These are phyloP conservation scores for Aspergillus novofumigatus DNA, from an alignment of 2,329 filamentous ascomycete genomes.

Conservation along the genomic window DNA sequence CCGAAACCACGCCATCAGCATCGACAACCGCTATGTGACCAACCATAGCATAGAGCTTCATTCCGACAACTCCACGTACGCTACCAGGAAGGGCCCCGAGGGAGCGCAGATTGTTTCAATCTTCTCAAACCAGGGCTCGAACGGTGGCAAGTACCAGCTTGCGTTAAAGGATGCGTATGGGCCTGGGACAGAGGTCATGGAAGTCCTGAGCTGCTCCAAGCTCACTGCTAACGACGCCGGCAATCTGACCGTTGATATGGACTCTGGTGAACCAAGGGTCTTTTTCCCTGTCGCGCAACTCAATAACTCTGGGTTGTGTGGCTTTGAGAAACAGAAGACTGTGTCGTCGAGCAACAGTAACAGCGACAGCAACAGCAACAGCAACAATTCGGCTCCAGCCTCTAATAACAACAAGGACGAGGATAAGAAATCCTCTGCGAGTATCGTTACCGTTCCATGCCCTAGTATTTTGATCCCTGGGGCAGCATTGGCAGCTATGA, in stretches of 20 bases:
- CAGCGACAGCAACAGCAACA: background rate
- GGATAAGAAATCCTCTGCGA: background rate
- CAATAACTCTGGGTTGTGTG: slow-evolving; percentile 25
- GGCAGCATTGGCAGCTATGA: background rate
- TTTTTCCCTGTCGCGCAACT: slow-evolving; percentile 23
- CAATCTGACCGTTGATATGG: slow-evolving; percentile 20
- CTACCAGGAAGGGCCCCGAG: slow-evolving; percentile 42
- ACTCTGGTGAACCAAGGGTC: slow-evolving; percentile 24
- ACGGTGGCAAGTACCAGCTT: slow-evolving; percentile 23
- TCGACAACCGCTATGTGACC: slow-evolving; percentile 34
- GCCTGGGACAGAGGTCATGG: slow-evolving; percentile 19
- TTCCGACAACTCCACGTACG: slow-evolving; percentile 37
- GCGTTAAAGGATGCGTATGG: slow-evolving; percentile 23
- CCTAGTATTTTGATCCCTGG: background rate
- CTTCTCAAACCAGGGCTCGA: slow-evolving; percentile 39
- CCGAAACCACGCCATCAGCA: slow-evolving; percentile 37
- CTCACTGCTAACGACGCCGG: slow-evolving; percentile 18
- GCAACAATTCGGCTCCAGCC: background rate
- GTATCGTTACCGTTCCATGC: background rate
- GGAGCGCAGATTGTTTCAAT: slow-evolving; percentile 39
- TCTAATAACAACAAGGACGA: background rate
- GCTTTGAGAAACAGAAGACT: slow-evolving; percentile 5
- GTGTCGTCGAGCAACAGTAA: background rate
- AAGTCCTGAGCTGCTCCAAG: slow-evolving; percentile 24
- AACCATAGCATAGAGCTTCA: slow-evolving; percentile 39